Percentiles rank a stretch among this genome's conserved stretches.
Evolutionary conservation across 129 eudicot genomes (phyloP).

Genomic region (Gnaphalium uliginosum): DNA sequence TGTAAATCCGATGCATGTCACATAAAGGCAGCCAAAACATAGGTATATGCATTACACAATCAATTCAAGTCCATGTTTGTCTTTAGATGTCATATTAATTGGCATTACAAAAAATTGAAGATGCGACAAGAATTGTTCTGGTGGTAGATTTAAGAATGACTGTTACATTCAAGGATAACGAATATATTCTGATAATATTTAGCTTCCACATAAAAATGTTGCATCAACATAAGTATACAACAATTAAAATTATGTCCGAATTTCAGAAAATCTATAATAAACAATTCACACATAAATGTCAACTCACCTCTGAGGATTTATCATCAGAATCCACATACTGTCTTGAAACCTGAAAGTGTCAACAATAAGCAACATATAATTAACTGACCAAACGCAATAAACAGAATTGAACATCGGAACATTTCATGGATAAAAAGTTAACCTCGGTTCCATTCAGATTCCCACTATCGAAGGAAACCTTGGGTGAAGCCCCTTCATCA

Average conservation of each 20-base stretch:
- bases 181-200: too few relatives aligned
- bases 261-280: neutral
- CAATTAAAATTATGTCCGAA: constrained; percentile 5
- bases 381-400: neutral
- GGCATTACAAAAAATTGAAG: neutral
- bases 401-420: neutral
- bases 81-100: neutral
- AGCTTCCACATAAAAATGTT: neutral
- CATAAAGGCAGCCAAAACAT: neutral
- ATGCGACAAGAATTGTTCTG: neutral
- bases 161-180: too few relatives aligned
- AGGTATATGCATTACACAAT: neutral
- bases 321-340: constrained; percentile 50
- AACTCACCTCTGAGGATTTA: constrained; percentile 56
- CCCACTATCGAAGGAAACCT: constrained; percentile 39
- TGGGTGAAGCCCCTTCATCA: constrained; percentile 66
- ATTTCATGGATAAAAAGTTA: neutral
- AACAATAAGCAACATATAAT: constrained; percentile 15
- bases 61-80: neutral
- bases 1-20: neutral
- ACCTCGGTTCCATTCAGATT: constrained; percentile 49
- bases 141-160: too few relatives aligned
- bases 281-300: neutral
- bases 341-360: constrained; percentile 43
- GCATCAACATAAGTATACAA: neutral